A percentile compares a stretch with the other conserved stretches of the same genome.
These are phyloP conservation scores for Steccherinum ochraceum DNA, from an alignment of 768 basidiomycete genomes.

Conservation along the genomic window DNA sequence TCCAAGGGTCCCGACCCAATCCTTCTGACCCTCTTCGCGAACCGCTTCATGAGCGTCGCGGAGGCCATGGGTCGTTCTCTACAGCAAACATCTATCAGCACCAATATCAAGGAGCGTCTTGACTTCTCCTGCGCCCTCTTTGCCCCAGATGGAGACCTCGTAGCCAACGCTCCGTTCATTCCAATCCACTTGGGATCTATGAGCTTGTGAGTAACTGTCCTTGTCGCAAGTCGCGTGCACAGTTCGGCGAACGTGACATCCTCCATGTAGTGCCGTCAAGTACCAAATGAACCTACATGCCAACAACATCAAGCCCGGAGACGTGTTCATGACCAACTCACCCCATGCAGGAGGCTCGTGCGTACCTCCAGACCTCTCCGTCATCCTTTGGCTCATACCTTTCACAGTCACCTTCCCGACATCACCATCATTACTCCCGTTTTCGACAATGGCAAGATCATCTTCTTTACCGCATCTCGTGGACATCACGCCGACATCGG, in stretches of 20 bases:
- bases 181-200: conserved; percentile 84
- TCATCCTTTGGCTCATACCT: neutral
- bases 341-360: conserved; percentile 86
- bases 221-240: neutral
- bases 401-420: conserved; percentile 61
- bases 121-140: conserved; percentile 96
- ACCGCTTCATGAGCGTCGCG: conserved; percentile 96
- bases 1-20: conserved; percentile 69
- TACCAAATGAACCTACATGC: conserved; percentile 81
- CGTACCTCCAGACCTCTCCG: conserved; percentile 27
- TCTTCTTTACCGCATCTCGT: conserved; percentile 90
- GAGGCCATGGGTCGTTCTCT: conserved; percentile 92
- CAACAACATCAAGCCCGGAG: conserved; percentile 73
- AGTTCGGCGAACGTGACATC: too few species aligned
- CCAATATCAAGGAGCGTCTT: conserved; percentile 93
- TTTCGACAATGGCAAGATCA: conserved; percentile 69
- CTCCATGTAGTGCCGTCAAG: conserved; percentile 65
- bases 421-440: conserved; percentile 94
- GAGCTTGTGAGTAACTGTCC: conserved; percentile 69
- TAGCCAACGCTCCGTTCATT: conserved; percentile 92
- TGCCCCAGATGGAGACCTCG: conserved; percentile 88
- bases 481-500: conserved; percentile 95
- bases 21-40: conserved; percentile 85
- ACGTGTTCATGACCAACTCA: conserved; percentile 91
- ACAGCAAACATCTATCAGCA: conserved; percentile 87